Evolutionary conservation across 1,139 yeast species (phyloP).

Genomic region (Nakaseomyces sp.): DNA sequence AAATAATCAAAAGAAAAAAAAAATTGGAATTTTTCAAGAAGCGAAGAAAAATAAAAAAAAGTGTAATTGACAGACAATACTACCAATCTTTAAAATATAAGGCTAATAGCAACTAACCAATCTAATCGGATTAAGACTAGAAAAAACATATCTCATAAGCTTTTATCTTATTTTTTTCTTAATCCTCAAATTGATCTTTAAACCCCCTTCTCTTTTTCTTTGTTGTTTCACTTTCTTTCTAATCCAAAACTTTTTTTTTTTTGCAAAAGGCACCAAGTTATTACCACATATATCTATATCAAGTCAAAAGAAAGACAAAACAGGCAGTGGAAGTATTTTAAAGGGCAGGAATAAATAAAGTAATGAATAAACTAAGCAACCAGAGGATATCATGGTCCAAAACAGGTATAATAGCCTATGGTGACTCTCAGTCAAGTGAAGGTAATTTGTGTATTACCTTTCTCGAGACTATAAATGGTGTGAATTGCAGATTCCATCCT

Average conservation of each 20-base stretch:
- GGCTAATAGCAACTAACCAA: no score
- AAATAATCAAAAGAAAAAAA: background rate
- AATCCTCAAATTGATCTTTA: no score
- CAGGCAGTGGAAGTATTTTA: background rate
- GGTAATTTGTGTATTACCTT: conserved; percentile 30
- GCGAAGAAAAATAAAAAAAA: background rate
- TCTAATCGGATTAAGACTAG: no score
- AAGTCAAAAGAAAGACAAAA: background rate
- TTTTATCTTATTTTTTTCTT: no score
- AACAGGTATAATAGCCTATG: conserved; percentile 31
- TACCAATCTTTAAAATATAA: background rate
- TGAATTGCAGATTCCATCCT: conserved; percentile 32
- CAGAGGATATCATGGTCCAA: conserved; percentile 29
- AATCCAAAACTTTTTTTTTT: no score
- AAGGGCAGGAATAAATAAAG: background rate
- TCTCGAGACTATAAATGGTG: conserved; percentile 31
- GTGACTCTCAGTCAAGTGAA: conserved; percentile 25
- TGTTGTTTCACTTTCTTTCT: no score
- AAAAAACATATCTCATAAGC: no score
- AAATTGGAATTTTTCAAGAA: background rate
- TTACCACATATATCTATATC: no score
- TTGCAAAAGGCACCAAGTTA: no score
- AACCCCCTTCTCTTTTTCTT: background rate
- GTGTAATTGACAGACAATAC: no score
- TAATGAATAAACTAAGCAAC: background rate